phyloP scores from a whole-genome alignment of 257 asterid genomes.

The Plantago major region DNA sequence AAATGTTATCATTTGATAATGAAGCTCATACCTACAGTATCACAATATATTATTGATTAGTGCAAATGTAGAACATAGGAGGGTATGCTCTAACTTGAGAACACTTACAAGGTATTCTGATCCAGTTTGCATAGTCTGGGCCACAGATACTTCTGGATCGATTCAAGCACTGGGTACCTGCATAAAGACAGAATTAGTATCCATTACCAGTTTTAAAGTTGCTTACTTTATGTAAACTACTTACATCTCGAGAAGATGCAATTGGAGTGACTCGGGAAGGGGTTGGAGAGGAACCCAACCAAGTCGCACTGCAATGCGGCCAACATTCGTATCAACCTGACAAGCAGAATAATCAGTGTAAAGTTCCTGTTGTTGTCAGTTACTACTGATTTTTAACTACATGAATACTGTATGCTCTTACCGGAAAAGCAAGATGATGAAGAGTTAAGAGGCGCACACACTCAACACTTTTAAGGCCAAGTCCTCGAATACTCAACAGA shows the following conservation, averaged over 20 bases:
- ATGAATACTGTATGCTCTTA: conserved; percentile 33
- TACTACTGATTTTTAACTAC: conserved; percentile 15
- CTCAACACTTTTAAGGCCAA: conserved; percentile 93
- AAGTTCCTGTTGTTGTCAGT: conserved; percentile 11
- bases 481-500: conserved; percentile 75
- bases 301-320: conserved; percentile 90
- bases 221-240: conserved; percentile 24
- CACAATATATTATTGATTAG: conserved; percentile 24
- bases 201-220: conserved; percentile 11
- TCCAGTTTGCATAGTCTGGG: conserved; percentile 95
- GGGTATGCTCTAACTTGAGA: conserved; percentile 18
- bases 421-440: conserved; percentile 92
- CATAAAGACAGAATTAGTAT: conserved; percentile 27
- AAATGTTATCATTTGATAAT: conserved; percentile 96
- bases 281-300: conserved; percentile 99
- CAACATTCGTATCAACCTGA: conserved; percentile 98
- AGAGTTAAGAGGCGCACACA: conserved; percentile 91
- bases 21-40: conserved; percentile 84
- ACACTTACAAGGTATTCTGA: conserved; percentile 74
- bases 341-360: conserved; percentile 25
- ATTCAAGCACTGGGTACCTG: conserved; percentile 89
- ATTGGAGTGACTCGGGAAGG: conserved; percentile 86
- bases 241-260: conserved; percentile 97
- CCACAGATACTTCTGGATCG: conserved; percentile 96
- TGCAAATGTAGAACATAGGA: conserved; percentile 16